Conservation (phyloP, 192 early-diverging fungal genomes). For the Obelidium mucronatum region DNA sequence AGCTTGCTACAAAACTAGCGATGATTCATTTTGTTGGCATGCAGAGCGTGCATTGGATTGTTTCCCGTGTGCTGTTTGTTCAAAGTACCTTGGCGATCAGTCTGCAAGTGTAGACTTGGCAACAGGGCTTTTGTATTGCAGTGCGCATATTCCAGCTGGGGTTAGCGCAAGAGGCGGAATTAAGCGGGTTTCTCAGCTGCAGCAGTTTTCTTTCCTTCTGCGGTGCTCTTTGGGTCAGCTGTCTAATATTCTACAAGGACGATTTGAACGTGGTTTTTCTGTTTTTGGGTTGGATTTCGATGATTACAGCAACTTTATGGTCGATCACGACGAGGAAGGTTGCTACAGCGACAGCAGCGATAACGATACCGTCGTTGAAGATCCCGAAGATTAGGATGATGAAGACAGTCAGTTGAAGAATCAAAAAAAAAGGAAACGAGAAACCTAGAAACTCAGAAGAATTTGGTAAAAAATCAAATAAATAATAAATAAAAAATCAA, state of each 20-base stretch:
- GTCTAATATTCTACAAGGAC: too few species aligned
- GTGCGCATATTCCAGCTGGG: too few species aligned
- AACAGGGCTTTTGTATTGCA: constrained; percentile 38
- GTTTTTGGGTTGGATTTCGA: constrained; percentile 21
- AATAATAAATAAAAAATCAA: too few species aligned
- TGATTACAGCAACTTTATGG: constrained; percentile 25
- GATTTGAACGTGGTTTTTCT: too few species aligned
- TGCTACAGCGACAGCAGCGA: constrained; percentile 17
- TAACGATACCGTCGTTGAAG: constrained; percentile 20
- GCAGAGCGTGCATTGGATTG: constrained; percentile 57
- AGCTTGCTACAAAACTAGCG: constrained; percentile 75
- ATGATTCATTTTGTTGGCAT: constrained; percentile 67
- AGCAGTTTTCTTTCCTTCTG: constrained; percentile 92
- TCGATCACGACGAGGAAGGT: constrained; percentile 35
- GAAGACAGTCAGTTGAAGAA: too few species aligned
- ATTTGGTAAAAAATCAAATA: too few species aligned
- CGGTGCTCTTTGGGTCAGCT: constrained; percentile 82
- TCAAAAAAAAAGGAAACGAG: constrained; percentile 28
- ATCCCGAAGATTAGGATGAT: constrained; percentile 42
- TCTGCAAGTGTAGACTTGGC: constrained; percentile 23
- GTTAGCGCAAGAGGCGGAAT: constrained; percentile 49
- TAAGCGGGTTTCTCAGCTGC: constrained; percentile 81
- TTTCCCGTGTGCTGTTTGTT: constrained; percentile 78
- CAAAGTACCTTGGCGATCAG: constrained; percentile 25
- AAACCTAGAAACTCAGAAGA: neutral